These are phyloP conservation scores for Vitis rupestris DNA, from an alignment of 164 flowering plant species.

Conservation along the genomic window DNA sequence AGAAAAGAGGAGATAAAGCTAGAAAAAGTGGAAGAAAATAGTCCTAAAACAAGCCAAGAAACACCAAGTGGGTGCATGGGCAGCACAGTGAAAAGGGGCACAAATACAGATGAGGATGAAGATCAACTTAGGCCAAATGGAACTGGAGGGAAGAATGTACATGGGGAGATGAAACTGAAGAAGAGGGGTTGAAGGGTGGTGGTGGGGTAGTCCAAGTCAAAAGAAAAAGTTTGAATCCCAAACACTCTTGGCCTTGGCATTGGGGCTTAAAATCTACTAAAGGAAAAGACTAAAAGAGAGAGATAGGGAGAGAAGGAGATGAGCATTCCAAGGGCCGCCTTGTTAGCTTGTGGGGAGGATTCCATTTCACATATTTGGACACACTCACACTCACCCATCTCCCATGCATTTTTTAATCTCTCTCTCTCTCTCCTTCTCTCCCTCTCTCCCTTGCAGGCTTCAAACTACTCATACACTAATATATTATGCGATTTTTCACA, in stretches of 20 bases:
- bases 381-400: conserved; percentile 18
- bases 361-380: not conserved
- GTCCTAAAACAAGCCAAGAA: conserved; percentile 7
- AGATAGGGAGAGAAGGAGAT: conserved; percentile 8
- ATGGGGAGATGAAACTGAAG: too few relatives aligned
- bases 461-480: too few relatives aligned
- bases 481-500: too few relatives aligned
- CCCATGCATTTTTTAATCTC: conserved; percentile 3
- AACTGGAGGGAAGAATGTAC: too few relatives aligned
- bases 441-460: not conserved
- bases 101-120: conserved; percentile 9
- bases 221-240: conserved; percentile 36
- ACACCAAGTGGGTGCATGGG: not conserved
- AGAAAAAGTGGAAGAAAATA: not conserved
- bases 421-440: not conserved
- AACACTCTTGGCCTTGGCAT: not conserved
- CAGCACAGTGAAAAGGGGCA: conserved; percentile 4
- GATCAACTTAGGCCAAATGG: conserved; percentile 29
- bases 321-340: conserved; percentile 25
- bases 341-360: conserved; percentile 14
- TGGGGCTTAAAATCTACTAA: too few relatives aligned
- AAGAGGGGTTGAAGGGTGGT: too few relatives aligned
- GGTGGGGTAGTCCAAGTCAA: conserved; percentile 24
- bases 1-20: too few relatives aligned
- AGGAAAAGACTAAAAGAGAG: too few relatives aligned